Conservation (phyloP, 208 protist species). For the Wallacemonas sp. region DNA sequence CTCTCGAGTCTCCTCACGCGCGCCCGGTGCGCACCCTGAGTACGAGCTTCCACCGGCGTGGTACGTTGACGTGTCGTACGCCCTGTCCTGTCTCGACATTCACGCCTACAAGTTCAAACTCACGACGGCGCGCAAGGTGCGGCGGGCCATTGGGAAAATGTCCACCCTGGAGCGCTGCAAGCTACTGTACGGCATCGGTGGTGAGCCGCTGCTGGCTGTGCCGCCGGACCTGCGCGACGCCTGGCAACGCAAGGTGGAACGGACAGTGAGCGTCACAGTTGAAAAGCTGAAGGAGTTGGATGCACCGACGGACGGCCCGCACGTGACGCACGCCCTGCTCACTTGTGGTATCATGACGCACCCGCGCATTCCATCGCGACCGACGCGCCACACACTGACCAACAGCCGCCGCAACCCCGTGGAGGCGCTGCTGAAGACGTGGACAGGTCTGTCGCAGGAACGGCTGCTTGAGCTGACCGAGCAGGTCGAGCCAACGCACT, state of each 20-base stretch:
- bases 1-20: neutral
- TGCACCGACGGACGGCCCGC: conserved; percentile 54
- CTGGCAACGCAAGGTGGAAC: conserved; percentile 65
- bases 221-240: conserved; percentile 37
- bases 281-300: conserved; percentile 65
- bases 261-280: conserved; percentile 38
- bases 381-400: conserved; percentile 10
- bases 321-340: conserved; percentile 76
- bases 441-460: conserved; percentile 66
- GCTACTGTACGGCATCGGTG: conserved; percentile 76
- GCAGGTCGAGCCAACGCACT: conserved; percentile 60
- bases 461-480: conserved; percentile 75
- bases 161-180: conserved; percentile 68
- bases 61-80: conserved; percentile 82
- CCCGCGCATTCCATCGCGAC: conserved; percentile 55
- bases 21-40: conserved; percentile 6
- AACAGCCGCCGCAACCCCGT: conserved; percentile 58
- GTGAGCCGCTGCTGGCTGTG: conserved; percentile 29
- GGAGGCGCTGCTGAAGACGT: conserved; percentile 75
- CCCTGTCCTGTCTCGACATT: conserved; percentile 69
- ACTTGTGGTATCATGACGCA: conserved; percentile 68
- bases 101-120: conserved; percentile 79
- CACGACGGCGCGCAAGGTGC: conserved; percentile 60
- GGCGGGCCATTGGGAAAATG: conserved; percentile 43
- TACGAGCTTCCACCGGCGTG: conserved; percentile 57